Percentiles rank a stretch among this genome's conserved stretches.
Evolutionary conservation across 768 basidiomycete species (phyloP).

Genomic region (Mycena indigotica): DNA sequence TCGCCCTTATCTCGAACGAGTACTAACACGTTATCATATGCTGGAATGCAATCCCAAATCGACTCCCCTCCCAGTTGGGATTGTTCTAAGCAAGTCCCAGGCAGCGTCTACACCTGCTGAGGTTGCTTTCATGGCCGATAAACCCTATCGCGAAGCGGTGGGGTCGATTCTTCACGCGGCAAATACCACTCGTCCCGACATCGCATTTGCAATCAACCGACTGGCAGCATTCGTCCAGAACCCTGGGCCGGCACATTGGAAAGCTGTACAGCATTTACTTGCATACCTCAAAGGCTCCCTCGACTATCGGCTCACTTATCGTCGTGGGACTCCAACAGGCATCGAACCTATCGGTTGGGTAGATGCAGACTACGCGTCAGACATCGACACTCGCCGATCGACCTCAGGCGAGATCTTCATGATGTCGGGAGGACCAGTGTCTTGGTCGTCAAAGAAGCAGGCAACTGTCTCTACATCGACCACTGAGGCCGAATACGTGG

Average conservation of each 20-base stretch:
- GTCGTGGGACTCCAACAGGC: neutral
- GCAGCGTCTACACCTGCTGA: conserved; percentile 12
- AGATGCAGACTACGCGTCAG: conserved; percentile 16
- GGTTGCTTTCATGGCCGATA: conserved; percentile 27
- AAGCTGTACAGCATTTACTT: conserved; percentile 38
- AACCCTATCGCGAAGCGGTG: conserved; percentile 28
- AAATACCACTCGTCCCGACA: conserved; percentile 30
- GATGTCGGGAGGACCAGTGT: neutral
- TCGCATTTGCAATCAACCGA: conserved; percentile 25
- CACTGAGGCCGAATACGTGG: neutral
- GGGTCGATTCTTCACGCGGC: conserved; percentile 28
- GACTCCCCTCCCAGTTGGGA: conserved; percentile 28
- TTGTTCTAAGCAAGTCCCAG: conserved; percentile 15
- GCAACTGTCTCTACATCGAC: neutral
- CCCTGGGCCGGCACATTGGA: conserved; percentile 37
- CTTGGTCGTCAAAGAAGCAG: neutral
- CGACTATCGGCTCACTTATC: conserved; percentile 27
- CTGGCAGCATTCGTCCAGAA: conserved; percentile 28
- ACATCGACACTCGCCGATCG: neutral
- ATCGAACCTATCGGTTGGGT: conserved; percentile 12
- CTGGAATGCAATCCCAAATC: conserved; percentile 26
- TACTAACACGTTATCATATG: conserved; percentile 26
- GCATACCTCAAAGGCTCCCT: conserved; percentile 38
- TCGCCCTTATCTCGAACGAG: conserved; percentile 17
- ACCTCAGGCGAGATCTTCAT: neutral